A percentile compares a stretch with the other conserved stretches of the same genome.
These are phyloP conservation scores for Fusarium concolor DNA, from an alignment of 2,329 filamentous ascomycete genomes.

Conservation along the genomic window DNA sequence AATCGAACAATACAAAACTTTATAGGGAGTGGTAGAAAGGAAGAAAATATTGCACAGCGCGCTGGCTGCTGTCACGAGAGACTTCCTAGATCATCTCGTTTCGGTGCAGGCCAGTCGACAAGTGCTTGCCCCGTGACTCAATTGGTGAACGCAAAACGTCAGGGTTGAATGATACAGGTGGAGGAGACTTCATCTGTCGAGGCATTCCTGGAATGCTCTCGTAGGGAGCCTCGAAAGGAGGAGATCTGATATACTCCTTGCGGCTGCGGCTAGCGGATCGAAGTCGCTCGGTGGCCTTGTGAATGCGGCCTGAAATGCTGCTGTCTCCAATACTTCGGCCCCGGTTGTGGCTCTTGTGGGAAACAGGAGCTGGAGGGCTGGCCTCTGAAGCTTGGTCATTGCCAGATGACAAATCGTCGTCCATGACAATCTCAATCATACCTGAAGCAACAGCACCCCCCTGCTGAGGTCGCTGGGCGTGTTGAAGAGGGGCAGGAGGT, in stretches of 20 bases:
- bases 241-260: constrained; percentile 53
- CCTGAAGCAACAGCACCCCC: constrained; percentile 63
- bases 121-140: constrained; percentile 52
- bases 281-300: constrained; percentile 69
- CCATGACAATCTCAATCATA: constrained; percentile 75
- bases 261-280: constrained; percentile 69
- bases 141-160: constrained; percentile 51
- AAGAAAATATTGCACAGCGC: constrained; percentile 18
- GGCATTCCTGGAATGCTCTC: constrained; percentile 54
- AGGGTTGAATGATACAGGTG: constrained; percentile 55
- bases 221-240: constrained; percentile 52
- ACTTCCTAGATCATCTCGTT: constrained; percentile 66
- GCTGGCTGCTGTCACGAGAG: constrained; percentile 11
- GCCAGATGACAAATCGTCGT: constrained; percentile 62
- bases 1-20: constrained; percentile 37
- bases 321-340: constrained; percentile 67
- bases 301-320: constrained; percentile 64
- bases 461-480: constrained; percentile 54
- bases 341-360: constrained; percentile 64
- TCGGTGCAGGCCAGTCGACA: constrained; percentile 63
- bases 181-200: constrained; percentile 50
- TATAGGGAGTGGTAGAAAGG: constrained; percentile 38
- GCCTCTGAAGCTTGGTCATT: constrained; percentile 38
- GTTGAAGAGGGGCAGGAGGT: constrained; percentile 68
- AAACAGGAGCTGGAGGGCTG: constrained; percentile 48